Evolutionary conservation across 805 yeast species (phyloP).

Genomic region (Metschnikowia lachancei): DNA sequence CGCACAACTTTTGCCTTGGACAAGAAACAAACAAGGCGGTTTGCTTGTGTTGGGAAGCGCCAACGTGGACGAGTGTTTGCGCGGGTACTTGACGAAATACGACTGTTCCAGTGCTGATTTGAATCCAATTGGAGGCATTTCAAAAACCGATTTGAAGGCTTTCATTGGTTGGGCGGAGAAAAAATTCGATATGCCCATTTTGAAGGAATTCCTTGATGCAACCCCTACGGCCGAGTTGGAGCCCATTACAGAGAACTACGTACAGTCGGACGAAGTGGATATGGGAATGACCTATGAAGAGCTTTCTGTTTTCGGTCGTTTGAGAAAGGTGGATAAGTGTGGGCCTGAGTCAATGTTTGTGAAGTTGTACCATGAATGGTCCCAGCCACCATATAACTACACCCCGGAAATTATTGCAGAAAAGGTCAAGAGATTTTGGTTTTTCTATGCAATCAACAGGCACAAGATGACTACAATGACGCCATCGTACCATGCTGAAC

Average conservation of each 20-base stretch:
- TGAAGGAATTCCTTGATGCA: conserved; percentile 78
- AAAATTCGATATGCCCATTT: conserved; percentile 71
- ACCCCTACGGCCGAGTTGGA: conserved; percentile 98
- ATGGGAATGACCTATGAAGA: conserved; percentile 99
- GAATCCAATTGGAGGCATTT: conserved; percentile 98
- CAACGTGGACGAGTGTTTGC: conserved; percentile 91
- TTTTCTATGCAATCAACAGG: conserved; percentile 90
- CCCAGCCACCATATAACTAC: conserved; percentile 59
- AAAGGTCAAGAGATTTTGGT: conserved; percentile 89
- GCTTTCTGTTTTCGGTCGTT: conserved; percentile 81
- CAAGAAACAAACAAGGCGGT: conserved; percentile 72
- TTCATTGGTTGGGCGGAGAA: conserved; percentile 78
- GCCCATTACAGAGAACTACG: conserved; percentile 88
- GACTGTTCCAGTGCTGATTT: conserved; percentile 97
- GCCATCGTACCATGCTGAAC: conserved; percentile 97
- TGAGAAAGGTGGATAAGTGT: conserved; percentile 88
- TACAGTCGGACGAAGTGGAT: conserved; percentile 94
- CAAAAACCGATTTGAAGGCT: conserved; percentile 85
- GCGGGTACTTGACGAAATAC: conserved; percentile 95
- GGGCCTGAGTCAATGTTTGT: conserved; percentile 96
- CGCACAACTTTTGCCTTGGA: conserved; percentile 96
- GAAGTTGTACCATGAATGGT: conserved; percentile 89
- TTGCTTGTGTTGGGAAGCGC: conserved; percentile 91
- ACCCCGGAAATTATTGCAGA: conserved; percentile 84
- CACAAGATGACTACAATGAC: conserved; percentile 98